Conservation (phyloP, 148 eudicot species). For the Camellia granthamiana region DNA sequence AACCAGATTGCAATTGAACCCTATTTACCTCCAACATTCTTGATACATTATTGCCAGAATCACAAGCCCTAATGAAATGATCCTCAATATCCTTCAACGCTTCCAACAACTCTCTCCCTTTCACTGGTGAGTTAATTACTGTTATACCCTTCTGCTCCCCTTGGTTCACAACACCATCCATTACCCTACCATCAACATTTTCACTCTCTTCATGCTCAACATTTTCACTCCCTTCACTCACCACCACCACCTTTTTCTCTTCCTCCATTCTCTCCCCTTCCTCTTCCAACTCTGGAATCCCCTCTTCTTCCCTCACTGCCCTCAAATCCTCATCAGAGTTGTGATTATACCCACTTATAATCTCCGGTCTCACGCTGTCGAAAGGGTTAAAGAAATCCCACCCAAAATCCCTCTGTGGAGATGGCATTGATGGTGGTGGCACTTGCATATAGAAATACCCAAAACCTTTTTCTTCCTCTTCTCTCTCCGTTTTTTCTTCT, state of each 20-base stretch:
- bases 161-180: slow-evolving; percentile 30
- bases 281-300: slow-evolving; percentile 78
- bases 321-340: slow-evolving; percentile 61
- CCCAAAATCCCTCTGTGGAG: slow-evolving; percentile 81
- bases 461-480: slow-evolving; percentile 36
- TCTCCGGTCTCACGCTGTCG: slow-evolving; percentile 45
- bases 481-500: slow-evolving; percentile 14
- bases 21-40: slow-evolving; percentile 85
- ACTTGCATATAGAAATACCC: slow-evolving; percentile 68
- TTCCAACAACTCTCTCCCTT: slow-evolving; percentile 80
- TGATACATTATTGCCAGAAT: slow-evolving; percentile 72
- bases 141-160: slow-evolving; percentile 54
- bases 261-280: slow-evolving; percentile 36
- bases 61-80: slow-evolving; percentile 78
- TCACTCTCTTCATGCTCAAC: slow-evolving; percentile 23
- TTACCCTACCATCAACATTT: slow-evolving; percentile 35
- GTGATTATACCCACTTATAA: slow-evolving; percentile 40
- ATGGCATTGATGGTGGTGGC: slow-evolving; percentile 61
- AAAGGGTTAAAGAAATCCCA: slow-evolving; percentile 99
- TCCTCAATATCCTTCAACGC: slow-evolving; percentile 86
- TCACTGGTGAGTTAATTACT: slow-evolving; percentile 55
- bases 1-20: slow-evolving; percentile 64
- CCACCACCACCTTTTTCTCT: slow-evolving; percentile 27
- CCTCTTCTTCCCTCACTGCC: slow-evolving; percentile 79
- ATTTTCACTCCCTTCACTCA: slow-evolving; percentile 5